These are phyloP conservation scores for Metschnikowia drakensbergensis DNA, from an alignment of 805 yeast genomes.

Conservation along the genomic window DNA sequence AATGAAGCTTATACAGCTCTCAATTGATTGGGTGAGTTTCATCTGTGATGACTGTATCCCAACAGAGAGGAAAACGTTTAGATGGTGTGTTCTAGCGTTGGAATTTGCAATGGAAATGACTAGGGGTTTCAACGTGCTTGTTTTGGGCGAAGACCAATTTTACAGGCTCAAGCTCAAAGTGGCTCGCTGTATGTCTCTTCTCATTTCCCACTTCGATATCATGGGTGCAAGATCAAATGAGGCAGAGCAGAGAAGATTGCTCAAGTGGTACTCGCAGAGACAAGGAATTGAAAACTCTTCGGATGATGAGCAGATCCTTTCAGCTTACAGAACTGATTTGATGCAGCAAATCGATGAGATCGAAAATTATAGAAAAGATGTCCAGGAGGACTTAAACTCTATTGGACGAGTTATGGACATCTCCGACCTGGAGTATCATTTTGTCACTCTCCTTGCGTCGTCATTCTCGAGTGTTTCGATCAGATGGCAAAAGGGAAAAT, in stretches of 20 bases:
- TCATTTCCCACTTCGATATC: conserved; percentile 94
- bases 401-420: conserved; percentile 91
- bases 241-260: conserved; percentile 51
- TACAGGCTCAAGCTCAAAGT: conserved; percentile 69
- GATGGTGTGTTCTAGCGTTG: conserved; percentile 94
- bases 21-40: conserved; percentile 89
- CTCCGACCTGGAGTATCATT: conserved; percentile 81
- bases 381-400: conserved; percentile 40
- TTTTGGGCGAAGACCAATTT: conserved; percentile 75
- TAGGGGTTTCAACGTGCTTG: conserved; percentile 80
- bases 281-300: conserved; percentile 48
- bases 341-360: conserved; percentile 60
- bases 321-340: conserved; percentile 62
- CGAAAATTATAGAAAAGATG: conserved; percentile 51
- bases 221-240: conserved; percentile 95
- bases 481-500: conserved; percentile 95
- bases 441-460: conserved; percentile 79
- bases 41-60: conserved; percentile 94
- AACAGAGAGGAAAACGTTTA: conserved; percentile 82
- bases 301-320: conserved; percentile 36
- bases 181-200: conserved; percentile 88
- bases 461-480: conserved; percentile 86
- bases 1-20: conserved; percentile 64
- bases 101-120: conserved; percentile 97
- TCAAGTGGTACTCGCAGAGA: conserved; percentile 50